These are phyloP conservation scores for Aplosporella prunicola DNA, from an alignment of 2,329 filamentous ascomycete genomes.

Conservation along the genomic window DNA sequence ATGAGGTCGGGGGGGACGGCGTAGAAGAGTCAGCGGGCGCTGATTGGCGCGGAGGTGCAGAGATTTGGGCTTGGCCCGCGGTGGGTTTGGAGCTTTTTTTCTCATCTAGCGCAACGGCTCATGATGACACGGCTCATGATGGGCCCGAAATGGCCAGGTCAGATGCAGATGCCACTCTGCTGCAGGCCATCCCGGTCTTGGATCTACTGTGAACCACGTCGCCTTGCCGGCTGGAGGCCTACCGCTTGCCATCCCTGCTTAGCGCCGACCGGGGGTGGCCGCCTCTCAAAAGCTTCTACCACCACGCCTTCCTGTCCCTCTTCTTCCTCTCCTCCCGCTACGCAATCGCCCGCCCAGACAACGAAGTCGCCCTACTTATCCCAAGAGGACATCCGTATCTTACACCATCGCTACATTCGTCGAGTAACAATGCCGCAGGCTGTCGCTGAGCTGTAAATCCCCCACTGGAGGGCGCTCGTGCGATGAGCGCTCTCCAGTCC, in stretches of 20 bases:
- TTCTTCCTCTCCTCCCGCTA: slow-evolving; percentile 21
- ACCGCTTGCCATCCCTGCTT: background rate
- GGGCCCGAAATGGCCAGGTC: background rate
- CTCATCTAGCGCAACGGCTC: background rate
- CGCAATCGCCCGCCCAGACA: slow-evolving; percentile 26
- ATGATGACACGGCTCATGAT: background rate
- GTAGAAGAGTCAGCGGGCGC: no score
- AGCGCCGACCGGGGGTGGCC: slow-evolving; percentile 3
- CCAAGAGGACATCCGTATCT: background rate
- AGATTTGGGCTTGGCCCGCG: no score
- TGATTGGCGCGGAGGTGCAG: no score
- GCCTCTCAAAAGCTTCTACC: slow-evolving; percentile 18
- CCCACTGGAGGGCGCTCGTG: slow-evolving; percentile 59
- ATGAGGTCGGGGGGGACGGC: no score
- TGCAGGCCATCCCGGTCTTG: background rate
- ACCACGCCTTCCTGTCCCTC: slow-evolving; percentile 19
- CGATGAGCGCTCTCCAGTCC: slow-evolving; percentile 62
- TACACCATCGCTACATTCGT: slow-evolving; percentile 23
- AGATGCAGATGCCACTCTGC: background rate
- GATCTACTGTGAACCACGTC: no score
- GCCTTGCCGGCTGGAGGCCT: no score
- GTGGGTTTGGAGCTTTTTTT: background rate
- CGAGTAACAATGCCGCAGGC: slow-evolving; percentile 40
- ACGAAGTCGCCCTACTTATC: slow-evolving; percentile 28
- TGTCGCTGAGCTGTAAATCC: slow-evolving; percentile 66